Base-by-base conservation (phyloP, 208 protist species). In the Wallacemonas rigidus region DNA sequence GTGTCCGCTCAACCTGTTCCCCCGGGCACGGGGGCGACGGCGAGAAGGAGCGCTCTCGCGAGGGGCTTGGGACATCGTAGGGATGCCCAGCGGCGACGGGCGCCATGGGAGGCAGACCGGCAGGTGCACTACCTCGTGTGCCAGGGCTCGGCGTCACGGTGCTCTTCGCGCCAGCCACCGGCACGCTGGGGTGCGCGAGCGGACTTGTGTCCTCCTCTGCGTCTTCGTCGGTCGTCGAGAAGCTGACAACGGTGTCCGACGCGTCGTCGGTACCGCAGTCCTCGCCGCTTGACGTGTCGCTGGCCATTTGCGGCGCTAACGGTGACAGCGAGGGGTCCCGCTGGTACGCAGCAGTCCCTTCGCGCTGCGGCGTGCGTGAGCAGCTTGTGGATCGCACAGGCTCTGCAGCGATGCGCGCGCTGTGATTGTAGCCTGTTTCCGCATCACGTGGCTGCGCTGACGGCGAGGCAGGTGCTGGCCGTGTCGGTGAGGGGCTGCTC, bases 1-100 rank as follows among this genome's bases (percentile, higher is more conserved):
- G 44, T 51, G 41, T 56, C 3, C 68, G 68, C 44, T 48, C 68
- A 15, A 72, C 68, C 44, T 72, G 68, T 35, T 72, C 55, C 2
- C 68, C 68, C 2, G 68, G 55, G 43, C 26, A 58, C n/a, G 68
- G 68, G 14, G 68, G 43, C 43, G 40, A 26, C 11, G 54, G 60
- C 43, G 60, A 65, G 60, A 65, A 65, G 60, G 60, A 65, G 8
- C 60, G 38, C 39, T 14, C 41, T 3, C 60, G 60, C 41, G 60
- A 26, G 12, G 60, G 17, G 7, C n/a, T 7, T 4, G 40, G 7
- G 6, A 65, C 41, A 4, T 65, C 60, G 43, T 65, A 65, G 14
- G 60, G 60, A 41, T 65, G 60, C 40, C 15, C 7, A 15, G 56
- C n/a, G 36, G 11, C n/a, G n/a, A 65, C 60, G 4, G 60, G 60